Conservation (phyloP, 805 yeast genomes). For the Saturnispora serradocipensis region DNA sequence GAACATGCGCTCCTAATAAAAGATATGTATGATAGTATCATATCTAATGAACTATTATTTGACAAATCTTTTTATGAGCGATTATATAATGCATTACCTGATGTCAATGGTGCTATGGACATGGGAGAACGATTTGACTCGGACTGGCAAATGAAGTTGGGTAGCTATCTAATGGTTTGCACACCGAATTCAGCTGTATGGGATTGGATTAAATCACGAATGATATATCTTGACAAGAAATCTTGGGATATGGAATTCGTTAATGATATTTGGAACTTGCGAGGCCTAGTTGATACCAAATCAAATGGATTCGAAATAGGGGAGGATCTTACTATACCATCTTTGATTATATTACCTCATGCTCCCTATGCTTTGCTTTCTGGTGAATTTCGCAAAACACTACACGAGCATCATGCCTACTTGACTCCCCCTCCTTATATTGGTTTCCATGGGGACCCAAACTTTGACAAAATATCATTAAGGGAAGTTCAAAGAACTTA, state of each 20-base stretch:
- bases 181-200: conserved; percentile 32
- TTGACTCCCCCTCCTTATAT: conserved; percentile 37
- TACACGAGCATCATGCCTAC: conserved; percentile 31
- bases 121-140: conserved; percentile 3
- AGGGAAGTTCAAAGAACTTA: conserved; percentile 4
- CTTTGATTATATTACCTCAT: conserved; percentile 39
- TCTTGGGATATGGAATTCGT: conserved; percentile 50
- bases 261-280: conserved; percentile 29
- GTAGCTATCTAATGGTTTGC: conserved; percentile 51
- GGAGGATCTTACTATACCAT: conserved; percentile 15
- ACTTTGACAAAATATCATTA: conserved; percentile 8
- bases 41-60: conserved; percentile 10
- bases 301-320: background rate
- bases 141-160: conserved; percentile 19
- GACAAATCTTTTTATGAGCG: conserved; percentile 8
- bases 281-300: conserved; percentile 13
- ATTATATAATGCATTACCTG: conserved; percentile 34
- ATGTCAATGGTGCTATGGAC: conserved; percentile 12
- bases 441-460: conserved; percentile 16
- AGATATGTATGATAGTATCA: conserved; percentile 15
- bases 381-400: conserved; percentile 35
- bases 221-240: conserved; percentile 19
- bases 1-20: conserved; percentile 15
- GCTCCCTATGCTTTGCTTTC: conserved; percentile 41
- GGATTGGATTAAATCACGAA: conserved; percentile 18